A percentile compares a stretch with the other conserved stretches of the same genome.
Evolutionary conservation across 1,139 yeast genomes (phyloP).

Genomic region (Yamadazyma taylorii): DNA sequence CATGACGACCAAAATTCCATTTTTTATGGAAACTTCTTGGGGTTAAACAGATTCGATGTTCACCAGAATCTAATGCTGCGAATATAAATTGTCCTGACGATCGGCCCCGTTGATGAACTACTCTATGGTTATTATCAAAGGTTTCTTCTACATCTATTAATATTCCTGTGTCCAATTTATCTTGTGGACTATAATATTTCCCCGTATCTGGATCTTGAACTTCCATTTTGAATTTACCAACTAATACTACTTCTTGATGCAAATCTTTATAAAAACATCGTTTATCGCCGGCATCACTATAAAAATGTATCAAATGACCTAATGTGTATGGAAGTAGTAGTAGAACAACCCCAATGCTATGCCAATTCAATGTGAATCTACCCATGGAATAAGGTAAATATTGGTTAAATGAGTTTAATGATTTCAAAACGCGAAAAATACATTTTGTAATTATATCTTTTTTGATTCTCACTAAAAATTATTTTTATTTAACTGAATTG

Average conservation of each 20-base stretch:
- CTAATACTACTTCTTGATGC: conserved; percentile 55
- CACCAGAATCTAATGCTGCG: conserved; percentile 69
- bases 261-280: conserved; percentile 70
- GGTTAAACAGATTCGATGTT: conserved; percentile 69
- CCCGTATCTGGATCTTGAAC: conserved; percentile 47
- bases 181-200: conserved; percentile 44
- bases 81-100: conserved; percentile 66
- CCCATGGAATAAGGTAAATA: no score
- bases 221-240: conserved; percentile 60
- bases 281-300: conserved; percentile 56
- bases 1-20: conserved; percentile 19
- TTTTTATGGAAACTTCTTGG: conserved; percentile 48
- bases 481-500: no score
- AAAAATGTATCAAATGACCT: conserved; percentile 43
- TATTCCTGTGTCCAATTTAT: conserved; percentile 28
- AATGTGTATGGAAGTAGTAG: neutral
- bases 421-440: no score
- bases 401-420: no score
- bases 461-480: no score
- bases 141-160: conserved; percentile 58
- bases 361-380: no score
- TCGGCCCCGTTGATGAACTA: conserved; percentile 61
- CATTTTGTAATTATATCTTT: no score
- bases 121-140: conserved; percentile 67
- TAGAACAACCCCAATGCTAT: neutral